Base-by-base conservation (phyloP, 23 red algal genomes). In the Pyropia yezoensis region DNA sequence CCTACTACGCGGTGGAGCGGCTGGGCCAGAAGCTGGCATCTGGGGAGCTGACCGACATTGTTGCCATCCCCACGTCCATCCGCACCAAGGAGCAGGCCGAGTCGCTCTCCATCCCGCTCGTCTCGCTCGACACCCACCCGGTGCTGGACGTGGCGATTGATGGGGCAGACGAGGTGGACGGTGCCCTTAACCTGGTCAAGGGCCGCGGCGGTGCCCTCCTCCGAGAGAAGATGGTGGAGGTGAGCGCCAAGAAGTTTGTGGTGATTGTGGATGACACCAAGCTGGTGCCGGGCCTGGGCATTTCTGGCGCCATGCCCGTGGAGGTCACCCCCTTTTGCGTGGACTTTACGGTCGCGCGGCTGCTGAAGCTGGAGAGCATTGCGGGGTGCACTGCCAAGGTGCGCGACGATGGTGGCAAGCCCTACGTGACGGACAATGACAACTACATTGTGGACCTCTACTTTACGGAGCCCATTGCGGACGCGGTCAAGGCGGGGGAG, bases 361-460 rank as follows among this genome's bases (percentile, higher is more conserved):
- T 96, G 14, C 64, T 68, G 63, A 65, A 54, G 19, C 50, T 88
- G 32, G 61, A 61, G 6, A 74, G 74, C 50, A 60, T 96, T 33
- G 73, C 82, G 33, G 83, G 83, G 11, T 89, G 85, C 27, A 70
- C 65, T 2, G 92, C 92, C 30, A 83, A 89, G 69, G 59, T 88
- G 18, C 79, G 92, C 18, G 72, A 77, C 65, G 83, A 77, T 30
- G 91, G 23, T 18, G 80, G 73, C 14, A 83, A 83, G 50, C 73
- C 77, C 0, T 96, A 96, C 63, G 75, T 96, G 23, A 96, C 92
- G 20, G 92, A 96, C 52, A 96, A 96, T 79, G 67, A 89, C 34
- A 96, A 96, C 77, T 96, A 96, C 72, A 96, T 96, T 68, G 81
- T 96, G 19, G 92, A 96, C 57, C 79, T 96, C 9, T 96, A 85